Conservation (phyloP, 2,329 filamentous ascomycete genomes). For the Exophiala oligosperma region DNA sequence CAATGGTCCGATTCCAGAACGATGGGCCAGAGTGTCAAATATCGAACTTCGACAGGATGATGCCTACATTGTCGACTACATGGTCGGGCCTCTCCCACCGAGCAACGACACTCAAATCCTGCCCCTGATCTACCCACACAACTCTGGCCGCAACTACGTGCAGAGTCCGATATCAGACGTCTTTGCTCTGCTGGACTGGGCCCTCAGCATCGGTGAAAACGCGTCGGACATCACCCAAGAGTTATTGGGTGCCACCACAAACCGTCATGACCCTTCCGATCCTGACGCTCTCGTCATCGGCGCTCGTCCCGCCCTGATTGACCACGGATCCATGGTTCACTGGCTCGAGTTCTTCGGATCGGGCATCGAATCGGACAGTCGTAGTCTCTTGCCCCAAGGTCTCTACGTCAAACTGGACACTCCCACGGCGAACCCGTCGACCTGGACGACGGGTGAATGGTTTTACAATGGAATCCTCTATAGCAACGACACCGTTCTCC, state of each 20-base stretch:
- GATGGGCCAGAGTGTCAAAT: constrained; percentile 50
- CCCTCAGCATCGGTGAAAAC: constrained; percentile 22
- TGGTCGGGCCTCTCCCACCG: constrained; percentile 52
- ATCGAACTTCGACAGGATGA: constrained; percentile 11
- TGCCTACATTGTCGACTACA: constrained; percentile 37
- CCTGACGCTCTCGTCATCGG: constrained; percentile 18
- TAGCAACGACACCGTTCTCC: constrained; percentile 49
- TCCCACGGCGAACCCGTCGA: constrained; percentile 51
- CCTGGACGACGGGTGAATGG: constrained; percentile 56
- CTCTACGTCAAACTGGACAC: constrained; percentile 44
- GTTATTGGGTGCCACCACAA: constrained; percentile 26
- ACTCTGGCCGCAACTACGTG: constrained; percentile 39
- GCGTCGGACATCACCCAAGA: constrained; percentile 29
- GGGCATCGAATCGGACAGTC: constrained; percentile 16
- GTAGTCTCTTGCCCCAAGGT: constrained; percentile 22
- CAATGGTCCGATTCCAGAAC: constrained; percentile 35
- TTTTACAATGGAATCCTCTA: constrained; percentile 58
- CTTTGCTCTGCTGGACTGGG: constrained; percentile 29
- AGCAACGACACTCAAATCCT: constrained; percentile 38
- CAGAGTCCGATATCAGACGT: constrained; percentile 32
- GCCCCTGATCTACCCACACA: constrained; percentile 46
- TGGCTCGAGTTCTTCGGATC: constrained; percentile 25
- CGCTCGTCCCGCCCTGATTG: constrained; percentile 16
- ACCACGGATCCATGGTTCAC: constrained; percentile 32
- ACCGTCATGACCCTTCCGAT: constrained; percentile 20